phyloP scores from a whole-genome alignment of 768 basidiomycete species.

The Lyophyllum shimeji region DNA sequence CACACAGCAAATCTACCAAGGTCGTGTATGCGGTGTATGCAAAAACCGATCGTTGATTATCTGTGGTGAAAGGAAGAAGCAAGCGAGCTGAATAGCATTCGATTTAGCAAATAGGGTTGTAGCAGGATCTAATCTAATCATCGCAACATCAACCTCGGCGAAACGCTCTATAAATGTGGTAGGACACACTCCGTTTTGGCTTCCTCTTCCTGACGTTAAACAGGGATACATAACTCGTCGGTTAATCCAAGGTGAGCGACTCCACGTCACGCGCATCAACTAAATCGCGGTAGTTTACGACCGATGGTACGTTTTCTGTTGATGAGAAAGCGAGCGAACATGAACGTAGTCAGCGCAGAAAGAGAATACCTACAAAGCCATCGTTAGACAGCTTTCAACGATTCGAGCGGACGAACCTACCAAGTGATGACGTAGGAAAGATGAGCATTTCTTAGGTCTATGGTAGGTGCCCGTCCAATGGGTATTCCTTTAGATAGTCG shows the following conservation, averaged over 20 bases:
- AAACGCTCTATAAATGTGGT: background rate
- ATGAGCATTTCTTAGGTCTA: slow-evolving; percentile 93
- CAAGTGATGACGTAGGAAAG: slow-evolving; percentile 95
- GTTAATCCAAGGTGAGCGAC: background rate
- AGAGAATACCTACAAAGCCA: slow-evolving; percentile 73
- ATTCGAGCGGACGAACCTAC: slow-evolving; percentile 37
- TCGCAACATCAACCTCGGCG: background rate
- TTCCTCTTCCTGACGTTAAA: too few species aligned
- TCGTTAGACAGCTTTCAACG: background rate
- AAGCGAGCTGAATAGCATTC: too few species aligned
- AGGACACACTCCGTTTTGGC: too few species aligned
- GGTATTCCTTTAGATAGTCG: slow-evolving; percentile 73
- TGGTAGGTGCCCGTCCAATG: slow-evolving; percentile 76
- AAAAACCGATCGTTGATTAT: too few species aligned
- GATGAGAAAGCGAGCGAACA: slow-evolving; percentile 71
- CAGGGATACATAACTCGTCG: too few species aligned
- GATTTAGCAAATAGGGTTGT: too few species aligned
- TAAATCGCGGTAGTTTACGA: slow-evolving; percentile 58
- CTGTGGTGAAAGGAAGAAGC: too few species aligned
- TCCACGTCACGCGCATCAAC: slow-evolving; percentile 11
- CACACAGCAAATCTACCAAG: too few species aligned
- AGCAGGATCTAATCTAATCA: slow-evolving; percentile 3
- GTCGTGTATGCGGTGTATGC: too few species aligned
- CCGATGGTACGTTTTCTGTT: slow-evolving; percentile 51
- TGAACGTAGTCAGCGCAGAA: slow-evolving; percentile 78